phyloP scores from a whole-genome alignment of 805 yeast species.

The Zygosaccharomyces gambellarensis region DNA sequence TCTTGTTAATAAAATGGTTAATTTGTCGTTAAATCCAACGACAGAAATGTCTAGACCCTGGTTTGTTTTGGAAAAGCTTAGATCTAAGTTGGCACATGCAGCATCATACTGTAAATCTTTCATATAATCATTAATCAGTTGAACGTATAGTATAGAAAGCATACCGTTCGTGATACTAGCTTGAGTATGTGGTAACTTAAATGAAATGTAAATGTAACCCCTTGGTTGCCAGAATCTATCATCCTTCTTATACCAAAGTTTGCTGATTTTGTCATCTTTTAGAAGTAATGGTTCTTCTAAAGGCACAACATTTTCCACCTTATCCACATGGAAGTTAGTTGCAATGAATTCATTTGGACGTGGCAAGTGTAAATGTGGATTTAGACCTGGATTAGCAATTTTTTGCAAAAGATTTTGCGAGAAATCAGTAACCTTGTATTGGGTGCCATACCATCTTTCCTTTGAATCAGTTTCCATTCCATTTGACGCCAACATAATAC shows the following conservation, averaged over 20 bases:
- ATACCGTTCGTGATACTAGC: slow-evolving; percentile 56
- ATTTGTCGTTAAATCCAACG: slow-evolving; percentile 80
- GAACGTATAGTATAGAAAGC: slow-evolving; percentile 57
- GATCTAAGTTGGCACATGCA: slow-evolving; percentile 67
- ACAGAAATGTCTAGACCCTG: slow-evolving; percentile 68
- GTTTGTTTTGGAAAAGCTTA: slow-evolving; percentile 52
- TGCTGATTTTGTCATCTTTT: slow-evolving; percentile 43
- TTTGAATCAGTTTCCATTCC: slow-evolving; percentile 45
- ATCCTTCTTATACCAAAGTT: slow-evolving; percentile 86
- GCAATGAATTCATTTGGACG: slow-evolving; percentile 77
- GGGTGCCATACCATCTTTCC: slow-evolving; percentile 92
- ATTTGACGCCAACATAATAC: slow-evolving; percentile 51
- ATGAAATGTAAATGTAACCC: slow-evolving; percentile 59
- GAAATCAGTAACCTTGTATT: slow-evolving; percentile 50
- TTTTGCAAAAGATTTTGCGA: slow-evolving; percentile 36
- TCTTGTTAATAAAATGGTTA: slow-evolving; percentile 55
- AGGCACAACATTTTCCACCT: slow-evolving; percentile 34
- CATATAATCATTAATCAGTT: slow-evolving; percentile 68
- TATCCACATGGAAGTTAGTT: slow-evolving; percentile 61
- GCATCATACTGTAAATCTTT: slow-evolving; percentile 77
- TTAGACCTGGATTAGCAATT: slow-evolving; percentile 32
- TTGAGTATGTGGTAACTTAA: slow-evolving; percentile 61
- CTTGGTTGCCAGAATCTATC: slow-evolving; percentile 87
- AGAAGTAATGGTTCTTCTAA: slow-evolving; percentile 58
- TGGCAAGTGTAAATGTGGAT: slow-evolving; percentile 53